Conservation (phyloP, 805 yeast species). For the Starmerella apicola region DNA sequence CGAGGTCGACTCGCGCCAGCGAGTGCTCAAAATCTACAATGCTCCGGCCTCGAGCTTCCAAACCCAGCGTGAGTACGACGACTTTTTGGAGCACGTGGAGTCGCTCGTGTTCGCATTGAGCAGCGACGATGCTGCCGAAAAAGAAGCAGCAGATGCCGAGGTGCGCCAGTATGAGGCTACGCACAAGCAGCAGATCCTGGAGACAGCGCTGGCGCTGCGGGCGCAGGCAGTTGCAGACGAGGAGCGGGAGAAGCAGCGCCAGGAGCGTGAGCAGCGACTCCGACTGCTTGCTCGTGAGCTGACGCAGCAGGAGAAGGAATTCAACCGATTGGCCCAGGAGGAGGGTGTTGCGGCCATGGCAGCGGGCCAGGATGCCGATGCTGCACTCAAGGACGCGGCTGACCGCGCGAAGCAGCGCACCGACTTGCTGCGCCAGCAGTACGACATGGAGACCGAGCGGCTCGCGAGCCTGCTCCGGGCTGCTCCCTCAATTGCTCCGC, state of each 20-base stretch:
- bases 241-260: constrained; percentile 52
- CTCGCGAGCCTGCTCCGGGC: constrained; percentile 20
- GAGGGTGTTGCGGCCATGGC: constrained; percentile 46
- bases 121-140: constrained; percentile 51
- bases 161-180: constrained; percentile 53
- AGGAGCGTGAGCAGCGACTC: constrained; percentile 46
- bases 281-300: constrained; percentile 47
- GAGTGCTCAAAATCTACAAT: constrained; percentile 67
- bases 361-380: constrained; percentile 33
- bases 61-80: constrained; percentile 48
- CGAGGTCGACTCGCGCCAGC: constrained; percentile 79
- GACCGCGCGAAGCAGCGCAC: constrained; percentile 49
- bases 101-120: constrained; percentile 64
- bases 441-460: constrained; percentile 31
- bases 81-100: constrained; percentile 75
- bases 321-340: constrained; percentile 35
- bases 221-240: constrained; percentile 57
- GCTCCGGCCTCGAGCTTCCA: constrained; percentile 64
- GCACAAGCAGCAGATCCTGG: constrained; percentile 62
- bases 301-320: constrained; percentile 41
- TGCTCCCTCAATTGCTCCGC: constrained; percentile 5
- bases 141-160: constrained; percentile 29
- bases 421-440: constrained; percentile 48
- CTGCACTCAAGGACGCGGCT: constrained; percentile 41
- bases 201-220: constrained; percentile 60